Evolutionary conservation across 2,329 filamentous ascomycete species (phyloP).

Genomic region (Cytospora mali): DNA sequence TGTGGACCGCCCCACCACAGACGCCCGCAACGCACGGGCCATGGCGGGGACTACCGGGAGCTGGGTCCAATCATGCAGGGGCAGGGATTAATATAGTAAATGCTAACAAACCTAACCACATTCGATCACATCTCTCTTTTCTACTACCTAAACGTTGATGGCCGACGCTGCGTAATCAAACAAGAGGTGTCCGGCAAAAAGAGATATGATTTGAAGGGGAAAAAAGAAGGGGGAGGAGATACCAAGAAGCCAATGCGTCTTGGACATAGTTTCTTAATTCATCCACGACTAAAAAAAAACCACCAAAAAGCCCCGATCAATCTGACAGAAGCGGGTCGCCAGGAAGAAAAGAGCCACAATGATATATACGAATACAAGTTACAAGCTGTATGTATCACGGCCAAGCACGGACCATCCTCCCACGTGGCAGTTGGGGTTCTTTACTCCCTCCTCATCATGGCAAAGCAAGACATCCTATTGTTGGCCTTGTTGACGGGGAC

Average conservation of each 20-base stretch:
- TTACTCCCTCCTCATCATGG: neutral
- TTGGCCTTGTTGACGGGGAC: neutral
- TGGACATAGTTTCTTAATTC: too few relatives aligned
- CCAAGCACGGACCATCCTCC: neutral
- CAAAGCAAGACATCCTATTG: neutral
- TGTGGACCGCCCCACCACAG: neutral
- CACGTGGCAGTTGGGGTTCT: neutral
- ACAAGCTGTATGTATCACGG: neutral
- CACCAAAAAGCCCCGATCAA: too few relatives aligned
- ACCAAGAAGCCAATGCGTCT: too few relatives aligned
- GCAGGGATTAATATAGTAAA: constrained; percentile 5
- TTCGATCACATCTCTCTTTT: neutral
- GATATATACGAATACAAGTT: neutral
- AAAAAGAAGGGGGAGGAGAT: too few relatives aligned
- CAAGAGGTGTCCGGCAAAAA: neutral
- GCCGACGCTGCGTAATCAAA: neutral
- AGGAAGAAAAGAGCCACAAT: neutral
- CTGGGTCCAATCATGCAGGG: constrained; percentile 21
- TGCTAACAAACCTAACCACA: neutral
- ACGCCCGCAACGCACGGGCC: neutral
- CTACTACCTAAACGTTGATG: neutral
- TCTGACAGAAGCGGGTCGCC: neutral
- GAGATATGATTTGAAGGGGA: too few relatives aligned
- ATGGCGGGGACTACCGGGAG: constrained; percentile 18
- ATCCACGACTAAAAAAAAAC: too few relatives aligned